Evolutionary conservation across 805 yeast genomes (phyloP).

Genomic region (Hanseniaspora occidentalis): DNA sequence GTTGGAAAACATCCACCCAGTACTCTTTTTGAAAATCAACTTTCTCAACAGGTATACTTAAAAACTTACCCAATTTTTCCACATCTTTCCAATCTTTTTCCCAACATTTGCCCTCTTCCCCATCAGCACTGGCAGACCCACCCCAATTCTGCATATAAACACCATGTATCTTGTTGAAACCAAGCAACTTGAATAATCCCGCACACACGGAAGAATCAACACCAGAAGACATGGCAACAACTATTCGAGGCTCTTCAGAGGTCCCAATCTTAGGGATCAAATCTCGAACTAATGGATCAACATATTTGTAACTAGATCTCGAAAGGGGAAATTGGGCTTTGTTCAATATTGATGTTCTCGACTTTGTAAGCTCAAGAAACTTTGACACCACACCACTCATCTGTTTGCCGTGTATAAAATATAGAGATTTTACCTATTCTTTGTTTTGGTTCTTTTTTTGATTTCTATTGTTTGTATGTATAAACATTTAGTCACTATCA

Average conservation of each 20-base stretch:
- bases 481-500: no score
- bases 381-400: neutral
- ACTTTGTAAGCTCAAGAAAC: neutral
- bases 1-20: conserved; percentile 86
- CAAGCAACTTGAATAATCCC: conserved; percentile 35
- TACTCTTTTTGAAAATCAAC: conserved; percentile 83
- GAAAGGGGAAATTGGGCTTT: neutral
- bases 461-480: no score
- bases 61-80: conserved; percentile 41
- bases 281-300: neutral
- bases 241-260: neutral
- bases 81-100: conserved; percentile 89
- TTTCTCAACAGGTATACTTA: conserved; percentile 58
- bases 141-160: conserved; percentile 91
- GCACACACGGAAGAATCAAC: conserved; percentile 93
- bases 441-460: neutral
- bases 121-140: conserved; percentile 21
- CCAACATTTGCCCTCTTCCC: conserved; percentile 44
- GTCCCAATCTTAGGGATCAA: neutral
- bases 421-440: neutral
- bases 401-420: neutral
- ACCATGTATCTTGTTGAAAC: conserved; percentile 48
- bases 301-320: neutral
- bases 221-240: conserved; percentile 90
- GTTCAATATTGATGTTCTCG: neutral